Base-by-base conservation (phyloP, 2,329 filamentous ascomycete species). In the Sarocladium oryzae region DNA sequence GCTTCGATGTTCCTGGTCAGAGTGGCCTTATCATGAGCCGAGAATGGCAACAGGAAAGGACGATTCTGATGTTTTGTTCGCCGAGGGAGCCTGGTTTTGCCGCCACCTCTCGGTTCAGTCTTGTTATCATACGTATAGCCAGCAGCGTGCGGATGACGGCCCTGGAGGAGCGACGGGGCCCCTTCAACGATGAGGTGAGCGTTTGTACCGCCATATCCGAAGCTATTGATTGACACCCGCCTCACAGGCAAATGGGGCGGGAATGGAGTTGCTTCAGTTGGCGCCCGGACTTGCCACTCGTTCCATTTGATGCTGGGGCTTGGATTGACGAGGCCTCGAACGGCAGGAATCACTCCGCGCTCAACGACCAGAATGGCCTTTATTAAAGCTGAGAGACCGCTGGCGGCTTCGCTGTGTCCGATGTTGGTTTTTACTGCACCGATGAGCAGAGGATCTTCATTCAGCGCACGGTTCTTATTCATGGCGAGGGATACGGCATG, bases 141-240 rank as follows among this genome's bases (percentile, higher is more conserved):
- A 23, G 10, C 23, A 43, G 5, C 16, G 20, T 43, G 10, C 5
- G 8, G 8, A 15, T 36, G 10, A n/a, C 23, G 23, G 38, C 38
- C 38, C 4, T 9, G 38, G 38, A 43, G 10, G 16, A 41, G 6
- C 8, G n/a, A 6, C 6, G n/a, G n/a, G 2, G 49, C 11, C 9
- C 11, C 24, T 48, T 67, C 63, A 45, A 76, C 54, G 13, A 75
- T 67, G 3, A 63, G 61, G 53, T 76, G 73, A 0, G 66, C 68
- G 53, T 74, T 75, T 15, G 68, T 67, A 35, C 73, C 73, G 15
- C 73, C 72, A 21, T 70, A 74, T 2, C 72, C 73, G 51, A 74
- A 57, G 11, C 46, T 53, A 52, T 59, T 56, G 35, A 59, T 40
- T 33, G 51, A 54, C 24, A 45, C 52, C 18, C 3, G 28, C n/a